A percentile compares a stretch with the other conserved stretches of the same genome.
phyloP scores from a whole-genome alignment of 2,329 filamentous ascomycete genomes.

The Penicillium crustosum region DNA sequence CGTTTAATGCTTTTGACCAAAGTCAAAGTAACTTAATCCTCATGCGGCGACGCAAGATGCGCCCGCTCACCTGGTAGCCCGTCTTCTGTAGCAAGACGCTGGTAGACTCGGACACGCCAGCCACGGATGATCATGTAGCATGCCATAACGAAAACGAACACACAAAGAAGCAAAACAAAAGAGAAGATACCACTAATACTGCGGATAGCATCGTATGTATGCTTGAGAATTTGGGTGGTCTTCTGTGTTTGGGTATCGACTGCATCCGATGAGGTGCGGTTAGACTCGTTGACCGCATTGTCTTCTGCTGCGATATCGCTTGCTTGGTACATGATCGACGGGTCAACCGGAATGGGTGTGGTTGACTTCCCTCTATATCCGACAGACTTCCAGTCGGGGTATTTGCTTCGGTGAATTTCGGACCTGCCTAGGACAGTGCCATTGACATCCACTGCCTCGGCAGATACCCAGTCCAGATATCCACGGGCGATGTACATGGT shows the following conservation, averaged over 20 bases:
- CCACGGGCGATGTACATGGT: conserved; percentile 24
- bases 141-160: conserved; percentile 18
- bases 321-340: conserved; percentile 6
- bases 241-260: conserved; percentile 19
- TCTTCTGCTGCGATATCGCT: conserved; percentile 1
- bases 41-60: conserved; percentile 12
- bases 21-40: conserved; percentile 9
- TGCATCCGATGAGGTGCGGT: conserved; percentile 1
- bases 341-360: conserved; percentile 18
- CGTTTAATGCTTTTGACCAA: background rate
- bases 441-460: conserved; percentile 20
- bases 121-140: conserved; percentile 23
- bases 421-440: conserved; percentile 20
- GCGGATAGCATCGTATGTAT: conserved; percentile 19
- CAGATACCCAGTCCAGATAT: conserved; percentile 25
- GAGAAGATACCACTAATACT: conserved; percentile 22
- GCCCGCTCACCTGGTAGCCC: conserved; percentile 15
- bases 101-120: conserved; percentile 27
- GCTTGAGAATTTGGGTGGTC: conserved; percentile 17
- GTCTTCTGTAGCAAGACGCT: conserved; percentile 16
- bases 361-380: conserved; percentile 18
- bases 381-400: conserved; percentile 18
- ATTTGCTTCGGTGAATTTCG: conserved; percentile 17
- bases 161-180: conserved; percentile 18
- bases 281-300: background rate